Evolutionary conservation across 768 basidiomycete species (phyloP).

Genomic region (Termitomyces sp.): DNA sequence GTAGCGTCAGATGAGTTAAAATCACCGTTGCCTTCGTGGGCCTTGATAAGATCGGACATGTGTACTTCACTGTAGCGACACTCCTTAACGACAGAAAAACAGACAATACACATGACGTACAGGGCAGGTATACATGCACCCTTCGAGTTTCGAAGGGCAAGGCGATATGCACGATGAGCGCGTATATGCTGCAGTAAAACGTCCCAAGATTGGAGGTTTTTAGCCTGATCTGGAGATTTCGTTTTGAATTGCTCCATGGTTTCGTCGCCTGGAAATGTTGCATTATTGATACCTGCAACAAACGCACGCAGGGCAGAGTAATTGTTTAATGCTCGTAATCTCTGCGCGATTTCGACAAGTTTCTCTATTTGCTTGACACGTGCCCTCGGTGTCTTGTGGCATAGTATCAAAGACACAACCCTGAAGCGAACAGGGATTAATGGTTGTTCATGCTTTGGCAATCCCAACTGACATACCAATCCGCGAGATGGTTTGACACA

Average conservation of each 20-base stretch:
- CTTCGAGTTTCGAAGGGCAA: conserved; percentile 81
- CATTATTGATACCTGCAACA: conserved; percentile 87
- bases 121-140: conserved; percentile 84
- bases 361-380: conserved; percentile 85
- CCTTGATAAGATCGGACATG: conserved; percentile 81
- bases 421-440: conserved; percentile 30
- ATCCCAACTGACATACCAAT: conserved; percentile 50
- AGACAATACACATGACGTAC: conserved; percentile 32
- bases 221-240: conserved; percentile 63
- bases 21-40: conserved; percentile 82
- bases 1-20: conserved; percentile 55
- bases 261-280: conserved; percentile 71
- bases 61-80: conserved; percentile 71
- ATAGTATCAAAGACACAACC: conserved; percentile 88
- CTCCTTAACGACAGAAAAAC: conserved; percentile 2
- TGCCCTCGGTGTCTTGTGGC: conserved; percentile 70
- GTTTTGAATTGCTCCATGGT: conserved; percentile 70
- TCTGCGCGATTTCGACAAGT: conserved; percentile 78
- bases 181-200: conserved; percentile 77
- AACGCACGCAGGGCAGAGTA: conserved; percentile 91
- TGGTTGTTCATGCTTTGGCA: background rate
- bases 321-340: conserved; percentile 80
- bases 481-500: conserved; percentile 77
- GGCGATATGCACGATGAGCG: conserved; percentile 86
- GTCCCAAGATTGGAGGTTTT: conserved; percentile 78